A percentile compares a stretch with the other conserved stretches of the same genome.
Conservation (phyloP, 139 green algal genomes). For the Eudorina sp. region DNA sequence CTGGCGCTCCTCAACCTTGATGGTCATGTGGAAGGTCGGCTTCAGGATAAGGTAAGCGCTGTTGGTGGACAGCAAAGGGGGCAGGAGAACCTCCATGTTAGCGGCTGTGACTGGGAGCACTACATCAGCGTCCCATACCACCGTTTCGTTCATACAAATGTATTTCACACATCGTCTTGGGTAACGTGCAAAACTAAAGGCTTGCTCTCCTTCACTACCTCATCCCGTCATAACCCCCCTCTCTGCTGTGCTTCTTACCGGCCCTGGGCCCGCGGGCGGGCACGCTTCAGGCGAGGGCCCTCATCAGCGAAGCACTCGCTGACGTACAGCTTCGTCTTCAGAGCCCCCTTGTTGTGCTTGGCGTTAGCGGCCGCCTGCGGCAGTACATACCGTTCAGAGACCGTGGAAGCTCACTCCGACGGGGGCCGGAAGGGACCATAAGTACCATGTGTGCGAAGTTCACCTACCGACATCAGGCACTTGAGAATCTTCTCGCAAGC, state of each 20-base stretch:
- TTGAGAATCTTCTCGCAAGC: slow-evolving; percentile 85
- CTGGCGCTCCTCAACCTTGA: slow-evolving; percentile 75
- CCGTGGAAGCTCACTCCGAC: neutral
- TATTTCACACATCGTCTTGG: too few species aligned
- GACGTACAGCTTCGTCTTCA: slow-evolving; percentile 90
- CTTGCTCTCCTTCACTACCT: too few species aligned
- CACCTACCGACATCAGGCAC: slow-evolving; percentile 78
- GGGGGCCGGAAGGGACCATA: neutral
- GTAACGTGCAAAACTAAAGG: too few species aligned
- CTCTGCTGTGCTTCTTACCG: slow-evolving; percentile 60
- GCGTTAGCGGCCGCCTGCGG: slow-evolving; percentile 92
- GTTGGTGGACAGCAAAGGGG: too few species aligned
- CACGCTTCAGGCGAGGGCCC: slow-evolving; percentile 88
- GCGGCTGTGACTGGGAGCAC: too few species aligned
- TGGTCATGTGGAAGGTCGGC: slow-evolving; percentile 85
- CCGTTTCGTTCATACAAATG: too few species aligned
- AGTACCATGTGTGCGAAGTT: neutral
- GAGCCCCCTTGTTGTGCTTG: slow-evolving; percentile 94
- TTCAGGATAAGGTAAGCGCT: slow-evolving; percentile 85
- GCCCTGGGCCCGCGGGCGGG: slow-evolving; percentile 86
- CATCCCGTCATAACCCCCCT: too few species aligned
- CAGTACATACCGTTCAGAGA: too few species aligned
- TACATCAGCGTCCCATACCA: too few species aligned
- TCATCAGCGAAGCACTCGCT: slow-evolving; percentile 86
- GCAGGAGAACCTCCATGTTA: too few species aligned